Evolutionary conservation across 1,284 basidiomycete species (phyloP).

Genomic region (Cronartium ribicola): DNA sequence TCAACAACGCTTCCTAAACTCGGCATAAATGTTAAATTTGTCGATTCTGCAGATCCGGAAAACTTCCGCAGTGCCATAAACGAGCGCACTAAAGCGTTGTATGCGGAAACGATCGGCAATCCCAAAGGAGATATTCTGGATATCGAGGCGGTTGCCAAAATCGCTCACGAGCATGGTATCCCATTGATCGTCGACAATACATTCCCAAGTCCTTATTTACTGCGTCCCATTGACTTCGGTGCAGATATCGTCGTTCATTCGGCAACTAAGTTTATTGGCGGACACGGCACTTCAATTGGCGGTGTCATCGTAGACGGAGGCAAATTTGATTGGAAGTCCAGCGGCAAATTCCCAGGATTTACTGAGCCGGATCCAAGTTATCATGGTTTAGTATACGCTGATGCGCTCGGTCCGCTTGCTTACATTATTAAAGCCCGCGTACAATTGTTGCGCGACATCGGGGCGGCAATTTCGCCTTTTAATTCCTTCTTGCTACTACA

Average conservation of each 20-base stretch:
- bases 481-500: conserved; percentile 93
- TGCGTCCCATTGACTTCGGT: conserved; percentile 89
- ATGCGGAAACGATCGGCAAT: conserved; percentile 78
- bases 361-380: conserved; percentile 77
- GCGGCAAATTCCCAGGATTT: too few species aligned
- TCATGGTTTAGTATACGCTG: conserved; percentile 60
- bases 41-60: conserved; percentile 62
- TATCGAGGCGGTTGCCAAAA: conserved; percentile 70
- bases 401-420: conserved; percentile 69
- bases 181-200: conserved; percentile 99
- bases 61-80: conserved; percentile 70
- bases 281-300: conserved; percentile 99
- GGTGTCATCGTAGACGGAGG: conserved; percentile 87
- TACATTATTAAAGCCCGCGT: conserved; percentile 70
- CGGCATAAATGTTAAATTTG: conserved; percentile 73
- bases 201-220: conserved; percentile 99
- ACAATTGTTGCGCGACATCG: conserved; percentile 76
- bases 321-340: conserved; percentile 89
- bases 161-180: conserved; percentile 73
- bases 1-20: conserved; percentile 62
- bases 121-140: conserved; percentile 70
- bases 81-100: conserved; percentile 67
- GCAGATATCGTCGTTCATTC: conserved; percentile 97
- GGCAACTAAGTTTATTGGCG: conserved; percentile 94
- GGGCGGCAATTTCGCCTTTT: conserved; percentile 92